These are phyloP conservation scores for Jatropha podagrica DNA, from an alignment of 441 rosid genomes.

Conservation along the genomic window DNA sequence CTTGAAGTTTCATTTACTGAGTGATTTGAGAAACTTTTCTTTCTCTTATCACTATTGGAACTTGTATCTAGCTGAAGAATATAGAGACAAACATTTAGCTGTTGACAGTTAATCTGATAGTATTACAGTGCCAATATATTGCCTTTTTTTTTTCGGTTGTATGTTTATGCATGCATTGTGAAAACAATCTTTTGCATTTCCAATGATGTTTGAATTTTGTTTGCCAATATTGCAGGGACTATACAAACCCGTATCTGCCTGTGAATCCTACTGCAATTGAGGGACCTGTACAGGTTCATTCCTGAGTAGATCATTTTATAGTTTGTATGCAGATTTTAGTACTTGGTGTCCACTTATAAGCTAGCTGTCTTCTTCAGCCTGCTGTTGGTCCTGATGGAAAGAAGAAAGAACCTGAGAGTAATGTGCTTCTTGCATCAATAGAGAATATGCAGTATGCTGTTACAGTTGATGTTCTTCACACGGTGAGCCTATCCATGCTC, in stretches of 20 bases:
- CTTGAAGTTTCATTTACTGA: not conserved
- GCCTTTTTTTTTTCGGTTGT: not conserved
- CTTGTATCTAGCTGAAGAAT: not conserved
- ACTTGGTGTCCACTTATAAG: conserved; percentile 20
- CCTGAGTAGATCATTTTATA: not conserved
- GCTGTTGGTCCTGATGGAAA: conserved; percentile 88
- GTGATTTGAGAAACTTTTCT: not conserved
- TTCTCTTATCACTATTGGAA: not conserved
- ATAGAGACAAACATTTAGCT: not conserved
- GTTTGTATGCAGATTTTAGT: not conserved
- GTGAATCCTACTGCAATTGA: conserved; percentile 97
- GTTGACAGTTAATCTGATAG: not conserved
- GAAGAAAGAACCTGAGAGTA: conserved; percentile 88
- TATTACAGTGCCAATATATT: not conserved
- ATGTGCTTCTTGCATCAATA: conserved; percentile 90
- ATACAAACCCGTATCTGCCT: conserved; percentile 96
- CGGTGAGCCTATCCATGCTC: conserved; percentile 43
- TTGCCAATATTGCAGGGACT: conserved; percentile 61
- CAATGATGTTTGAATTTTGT: conserved; percentile 13
- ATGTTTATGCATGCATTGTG: not conserved
- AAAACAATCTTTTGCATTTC: conserved; percentile 10
- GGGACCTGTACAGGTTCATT: conserved; percentile 70
- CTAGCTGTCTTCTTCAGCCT: conserved; percentile 50
- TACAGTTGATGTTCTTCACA: conserved; percentile 87
- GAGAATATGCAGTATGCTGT: conserved; percentile 99